Percentiles rank a stretch among this genome's conserved stretches.
Conservation (phyloP, 2,329 filamentous ascomycete genomes). For the Alternaria conjuncta region DNA sequence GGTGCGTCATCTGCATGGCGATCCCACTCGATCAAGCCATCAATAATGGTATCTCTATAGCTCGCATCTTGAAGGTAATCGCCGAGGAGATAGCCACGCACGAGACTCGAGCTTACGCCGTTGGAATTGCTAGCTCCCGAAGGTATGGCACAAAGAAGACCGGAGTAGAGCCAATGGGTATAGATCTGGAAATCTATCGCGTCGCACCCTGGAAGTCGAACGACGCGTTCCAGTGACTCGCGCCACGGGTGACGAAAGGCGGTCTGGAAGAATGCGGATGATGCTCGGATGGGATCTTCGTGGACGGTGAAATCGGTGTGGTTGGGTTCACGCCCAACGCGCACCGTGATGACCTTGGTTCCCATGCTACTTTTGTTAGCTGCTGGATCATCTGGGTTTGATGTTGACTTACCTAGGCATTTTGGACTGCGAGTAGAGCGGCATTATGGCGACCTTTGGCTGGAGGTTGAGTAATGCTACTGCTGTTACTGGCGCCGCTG, state of each 20-base stretch:
- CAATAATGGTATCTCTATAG: neutral
- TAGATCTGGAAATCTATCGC: neutral
- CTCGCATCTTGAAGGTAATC: neutral
- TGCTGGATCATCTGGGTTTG: neutral
- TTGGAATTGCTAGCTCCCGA: neutral
- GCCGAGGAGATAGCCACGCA: neutral
- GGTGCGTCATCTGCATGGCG: neutral
- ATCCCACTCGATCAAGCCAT: neutral
- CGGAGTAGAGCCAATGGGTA: neutral
- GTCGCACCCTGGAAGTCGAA: neutral
- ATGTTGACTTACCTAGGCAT: neutral
- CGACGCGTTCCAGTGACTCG: neutral
- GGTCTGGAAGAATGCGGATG: conserved; percentile 11
- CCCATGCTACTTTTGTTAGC: neutral
- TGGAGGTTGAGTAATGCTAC: neutral
- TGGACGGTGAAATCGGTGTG: conserved; percentile 4
- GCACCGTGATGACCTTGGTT: neutral
- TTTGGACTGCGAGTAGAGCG: neutral
- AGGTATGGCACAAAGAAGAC: neutral
- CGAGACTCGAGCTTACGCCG: neutral
- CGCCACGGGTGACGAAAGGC: conserved; percentile 21
- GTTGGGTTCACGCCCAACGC: neutral
- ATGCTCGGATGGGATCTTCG: conserved; percentile 10
- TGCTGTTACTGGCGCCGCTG: neutral
- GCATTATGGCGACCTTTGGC: neutral